Conservation (phyloP, 2,329 filamentous ascomycete species). For the Cladobotryum protrusum region DNA sequence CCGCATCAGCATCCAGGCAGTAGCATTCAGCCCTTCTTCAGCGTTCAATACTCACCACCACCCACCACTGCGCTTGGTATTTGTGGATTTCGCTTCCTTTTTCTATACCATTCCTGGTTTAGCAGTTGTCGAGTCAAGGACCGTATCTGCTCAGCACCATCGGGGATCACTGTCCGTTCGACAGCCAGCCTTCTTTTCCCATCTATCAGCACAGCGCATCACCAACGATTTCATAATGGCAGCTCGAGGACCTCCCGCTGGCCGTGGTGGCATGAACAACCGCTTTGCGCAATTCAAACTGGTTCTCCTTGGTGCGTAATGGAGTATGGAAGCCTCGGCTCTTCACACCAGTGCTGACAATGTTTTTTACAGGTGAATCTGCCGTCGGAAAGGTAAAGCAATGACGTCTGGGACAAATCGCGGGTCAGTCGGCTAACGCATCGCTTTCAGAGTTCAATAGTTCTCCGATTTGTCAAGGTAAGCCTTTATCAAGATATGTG, state of each 20-base stretch:
- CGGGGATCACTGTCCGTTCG: background rate
- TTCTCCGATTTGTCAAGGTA: conserved; percentile 97
- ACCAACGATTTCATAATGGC: conserved; percentile 58
- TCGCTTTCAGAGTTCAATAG: conserved; percentile 75
- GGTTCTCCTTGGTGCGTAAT: conserved; percentile 76
- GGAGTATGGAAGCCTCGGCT: conserved; percentile 8
- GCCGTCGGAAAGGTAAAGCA: conserved; percentile 86
- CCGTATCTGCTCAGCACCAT: background rate
- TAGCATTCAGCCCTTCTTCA: background rate
- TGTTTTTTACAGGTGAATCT: conserved; percentile 68
- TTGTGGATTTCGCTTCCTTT: background rate
- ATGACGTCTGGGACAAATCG: background rate
- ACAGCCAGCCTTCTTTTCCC: background rate
- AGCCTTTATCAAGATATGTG: conserved; percentile 16
- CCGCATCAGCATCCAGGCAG: conserved; percentile 12
- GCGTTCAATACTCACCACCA: background rate
- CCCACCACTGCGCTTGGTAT: background rate
- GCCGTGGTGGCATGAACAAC: conserved; percentile 61
- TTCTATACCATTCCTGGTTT: background rate
- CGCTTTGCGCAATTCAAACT: conserved; percentile 99
- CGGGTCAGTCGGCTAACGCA: conserved; percentile 3
- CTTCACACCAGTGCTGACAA: conserved; percentile 9
- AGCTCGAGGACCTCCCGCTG: conserved; percentile 64
- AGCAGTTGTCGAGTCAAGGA: background rate
- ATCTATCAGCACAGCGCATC: conserved; percentile 15